phyloP scores from a whole-genome alignment of 2,329 filamentous ascomycete species.

The Colletotrichum sp. region DNA sequence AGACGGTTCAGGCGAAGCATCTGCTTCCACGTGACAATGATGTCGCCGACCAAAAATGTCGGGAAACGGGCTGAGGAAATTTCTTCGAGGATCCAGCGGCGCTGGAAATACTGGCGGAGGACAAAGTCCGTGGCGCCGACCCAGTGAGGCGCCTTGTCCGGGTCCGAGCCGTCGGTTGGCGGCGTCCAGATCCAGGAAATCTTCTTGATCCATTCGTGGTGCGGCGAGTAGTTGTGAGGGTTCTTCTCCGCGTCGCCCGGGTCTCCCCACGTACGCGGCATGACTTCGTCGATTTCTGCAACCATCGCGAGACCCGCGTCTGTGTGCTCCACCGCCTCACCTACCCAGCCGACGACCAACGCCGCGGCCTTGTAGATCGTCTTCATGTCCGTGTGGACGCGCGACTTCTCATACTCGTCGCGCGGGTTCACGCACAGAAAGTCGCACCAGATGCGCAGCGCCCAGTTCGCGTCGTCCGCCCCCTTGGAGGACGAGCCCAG shows the following conservation, averaged over 20 bases:
- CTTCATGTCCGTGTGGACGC: constrained; percentile 31
- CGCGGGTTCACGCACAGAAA: constrained; percentile 32
- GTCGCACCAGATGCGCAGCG: constrained; percentile 35
- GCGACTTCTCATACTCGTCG: constrained; percentile 31
- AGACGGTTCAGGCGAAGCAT: constrained; percentile 37
- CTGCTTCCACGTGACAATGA: constrained; percentile 40
- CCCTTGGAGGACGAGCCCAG: constrained; percentile 2
- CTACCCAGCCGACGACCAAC: constrained; percentile 38
- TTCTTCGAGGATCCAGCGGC: constrained; percentile 42
- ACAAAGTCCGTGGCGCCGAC: constrained; percentile 33
- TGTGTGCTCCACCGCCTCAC: constrained; percentile 31
- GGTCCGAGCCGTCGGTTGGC: constrained; percentile 23
- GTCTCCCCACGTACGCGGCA: constrained; percentile 36
- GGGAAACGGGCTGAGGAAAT: constrained; percentile 35
- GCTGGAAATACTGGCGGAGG: constrained; percentile 36
- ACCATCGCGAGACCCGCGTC: constrained; percentile 30
- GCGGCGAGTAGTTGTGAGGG: constrained; percentile 38
- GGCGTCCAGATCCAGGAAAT: constrained; percentile 30
- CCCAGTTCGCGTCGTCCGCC: background rate
- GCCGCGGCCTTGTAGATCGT: constrained; percentile 32
- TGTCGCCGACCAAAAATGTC: constrained; percentile 34
- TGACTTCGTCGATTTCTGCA: constrained; percentile 31
- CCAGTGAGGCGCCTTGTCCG: constrained; percentile 25
- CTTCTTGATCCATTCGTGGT: constrained; percentile 32
- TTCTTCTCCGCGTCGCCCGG: constrained; percentile 35